Evolutionary conservation across 805 yeast species (phyloP).

Genomic region (Metschnikowia arizonensis): DNA sequence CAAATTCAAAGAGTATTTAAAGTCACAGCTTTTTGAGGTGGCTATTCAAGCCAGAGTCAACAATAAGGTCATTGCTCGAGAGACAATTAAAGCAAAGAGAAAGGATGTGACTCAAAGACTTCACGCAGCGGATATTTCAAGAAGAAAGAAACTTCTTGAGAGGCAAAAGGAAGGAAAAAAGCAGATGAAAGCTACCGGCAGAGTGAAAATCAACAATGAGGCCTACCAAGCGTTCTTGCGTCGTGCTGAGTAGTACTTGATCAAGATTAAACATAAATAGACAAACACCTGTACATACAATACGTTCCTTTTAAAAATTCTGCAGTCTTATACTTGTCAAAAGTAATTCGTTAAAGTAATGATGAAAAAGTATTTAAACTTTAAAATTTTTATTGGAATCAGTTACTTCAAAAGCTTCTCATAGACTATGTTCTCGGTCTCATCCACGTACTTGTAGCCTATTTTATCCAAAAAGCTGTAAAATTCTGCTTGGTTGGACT

Average conservation of each 20-base stretch:
- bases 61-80: conserved; percentile 78
- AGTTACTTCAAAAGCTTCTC: conserved; percentile 55
- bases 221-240: conserved; percentile 84
- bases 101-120: conserved; percentile 92
- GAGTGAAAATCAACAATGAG: conserved; percentile 72
- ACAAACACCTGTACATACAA: conserved; percentile 4
- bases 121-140: conserved; percentile 88
- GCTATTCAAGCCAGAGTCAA: conserved; percentile 87
- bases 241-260: conserved; percentile 19
- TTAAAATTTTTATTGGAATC: not conserved
- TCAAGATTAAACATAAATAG: not conserved
- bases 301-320: not conserved
- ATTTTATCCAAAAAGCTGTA: conserved; percentile 62
- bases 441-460: conserved; percentile 77
- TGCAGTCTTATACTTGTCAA: not conserved
- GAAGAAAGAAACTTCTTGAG: conserved; percentile 81
- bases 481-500: conserved; percentile 57
- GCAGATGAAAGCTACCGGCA: conserved; percentile 73
- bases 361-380: not conserved
- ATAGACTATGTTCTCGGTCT: conserved; percentile 82
- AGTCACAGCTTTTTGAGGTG: conserved; percentile 86
- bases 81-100: conserved; percentile 87
- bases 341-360: too few species aligned
- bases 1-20: conserved; percentile 71
- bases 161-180: conserved; percentile 95